phyloP scores from a whole-genome alignment of 2,329 filamentous ascomycete genomes.

The Coniochaeta prunicola region DNA sequence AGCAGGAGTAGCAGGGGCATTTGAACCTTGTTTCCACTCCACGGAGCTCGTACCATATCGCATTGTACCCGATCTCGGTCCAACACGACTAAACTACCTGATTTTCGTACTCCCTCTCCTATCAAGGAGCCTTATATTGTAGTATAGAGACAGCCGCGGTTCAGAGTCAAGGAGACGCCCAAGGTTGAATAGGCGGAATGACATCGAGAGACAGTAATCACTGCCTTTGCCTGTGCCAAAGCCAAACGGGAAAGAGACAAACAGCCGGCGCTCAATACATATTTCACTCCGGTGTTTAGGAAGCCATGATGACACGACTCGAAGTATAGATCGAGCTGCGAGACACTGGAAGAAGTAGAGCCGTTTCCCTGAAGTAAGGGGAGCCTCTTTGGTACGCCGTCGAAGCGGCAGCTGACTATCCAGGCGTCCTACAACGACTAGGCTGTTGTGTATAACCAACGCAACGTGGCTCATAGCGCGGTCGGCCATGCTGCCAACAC shows the following conservation, averaged over 20 bases:
- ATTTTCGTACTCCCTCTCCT: not conserved
- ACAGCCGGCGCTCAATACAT: not conserved
- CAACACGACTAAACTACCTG: not conserved
- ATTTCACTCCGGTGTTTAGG: not conserved
- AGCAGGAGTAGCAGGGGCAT: not conserved
- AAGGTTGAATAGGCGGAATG: not conserved
- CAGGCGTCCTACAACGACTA: not conserved
- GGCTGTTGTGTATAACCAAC: not conserved
- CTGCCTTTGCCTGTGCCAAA: not conserved
- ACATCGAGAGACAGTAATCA: not conserved
- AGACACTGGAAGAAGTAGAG: not conserved
- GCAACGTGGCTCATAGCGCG: not conserved
- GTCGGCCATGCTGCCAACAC: not conserved
- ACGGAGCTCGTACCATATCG: not conserved
- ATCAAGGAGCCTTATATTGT: not conserved
- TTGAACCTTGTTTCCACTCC: not conserved
- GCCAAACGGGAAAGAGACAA: not conserved
- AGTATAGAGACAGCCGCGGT: not conserved
- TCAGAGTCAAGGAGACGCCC: not conserved
- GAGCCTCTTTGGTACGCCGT: not conserved
- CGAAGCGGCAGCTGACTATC: not conserved
- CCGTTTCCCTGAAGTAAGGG: not conserved
- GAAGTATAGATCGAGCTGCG: not conserved
- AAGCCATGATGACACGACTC: not conserved
- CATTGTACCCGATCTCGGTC: not conserved